Evolutionary conservation across 1,284 basidiomycete genomes (phyloP), one percentile per base, ranked within the genome.

Genomic region (Cutaneotrichosporon sp.): DNA sequence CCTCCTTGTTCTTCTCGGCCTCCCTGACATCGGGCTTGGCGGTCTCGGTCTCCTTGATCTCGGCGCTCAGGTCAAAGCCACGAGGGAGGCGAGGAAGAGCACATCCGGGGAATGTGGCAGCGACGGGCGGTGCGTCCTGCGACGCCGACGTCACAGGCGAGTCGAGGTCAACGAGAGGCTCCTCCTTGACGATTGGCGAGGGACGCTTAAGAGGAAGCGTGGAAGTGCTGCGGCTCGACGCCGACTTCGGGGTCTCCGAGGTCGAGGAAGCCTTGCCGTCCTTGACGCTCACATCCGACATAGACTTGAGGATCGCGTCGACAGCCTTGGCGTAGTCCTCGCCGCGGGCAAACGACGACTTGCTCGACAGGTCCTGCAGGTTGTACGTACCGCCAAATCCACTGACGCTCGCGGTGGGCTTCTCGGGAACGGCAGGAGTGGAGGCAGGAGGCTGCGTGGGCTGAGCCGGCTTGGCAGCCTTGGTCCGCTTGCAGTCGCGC

Each of bases 291-390:
- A 54, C 46, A 9, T 27, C 42, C 4, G 60, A 51, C 27, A 58
- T 50, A 7, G 53, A 55, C 2, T 63, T 43, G 29, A 66, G 27
- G 43, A 66, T 47, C 1, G 60, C 56, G 42, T 66, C 60, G 14
- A 65, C 42, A 2, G 60, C 58, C 60, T 60, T 54, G 31, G 58
- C 64, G 45, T 62, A 66, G 47, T 66, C 60, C 25, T 46, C 49
- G 20, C 60, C 64, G 3, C 64, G 58, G 27, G 43, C 27, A 27
- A 27, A 63, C 3, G 36, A 27, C 14, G 54, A 14, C 33, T 34
- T 34, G 33, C 5, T 3, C 4, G 47, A 8, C 24, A 29, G 8
- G 3, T n/a, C 25, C 18, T 18, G 8, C 7, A 3, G 3, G 18
- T 9, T 10, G 38, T 16, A 46, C 4, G 52, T 3, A 13, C 34